Evolutionary conservation across 345 rosid species (phyloP).

Genomic region (Bretschneidera sinensis): DNA sequence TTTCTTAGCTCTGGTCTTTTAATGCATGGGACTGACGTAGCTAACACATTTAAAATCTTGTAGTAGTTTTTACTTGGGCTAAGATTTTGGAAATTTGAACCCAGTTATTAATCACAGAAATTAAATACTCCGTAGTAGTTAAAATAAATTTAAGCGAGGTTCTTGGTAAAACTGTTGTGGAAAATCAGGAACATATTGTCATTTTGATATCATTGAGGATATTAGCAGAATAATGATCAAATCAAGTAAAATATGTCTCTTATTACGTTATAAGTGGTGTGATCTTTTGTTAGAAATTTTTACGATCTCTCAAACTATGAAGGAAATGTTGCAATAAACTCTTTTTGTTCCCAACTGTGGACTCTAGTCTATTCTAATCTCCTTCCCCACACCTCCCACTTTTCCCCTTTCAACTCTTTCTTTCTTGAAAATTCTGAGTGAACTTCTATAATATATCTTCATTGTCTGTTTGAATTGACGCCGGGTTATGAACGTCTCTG

Average conservation of each 20-base stretch:
- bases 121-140: too few species aligned
- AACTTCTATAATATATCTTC: background rate
- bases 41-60: background rate
- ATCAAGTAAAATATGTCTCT: too few species aligned
- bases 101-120: background rate
- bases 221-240: background rate
- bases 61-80: too few species aligned
- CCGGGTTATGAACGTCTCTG: conserved; percentile 65
- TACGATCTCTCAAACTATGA: too few species aligned
- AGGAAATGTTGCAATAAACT: too few species aligned
- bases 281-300: too few species aligned
- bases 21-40: background rate
- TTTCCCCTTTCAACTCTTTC: background rate
- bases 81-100: background rate
- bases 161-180: background rate
- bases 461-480: conserved; percentile 26
- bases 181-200: background rate
- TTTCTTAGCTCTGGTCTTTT: background rate
- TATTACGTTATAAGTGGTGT: too few species aligned
- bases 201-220: background rate
- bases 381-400: background rate
- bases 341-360: too few species aligned
- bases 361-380: too few species aligned
- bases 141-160: background rate
- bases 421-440: background rate